These are phyloP conservation scores for Fusarium burgessii DNA, from an alignment of 2,329 filamentous ascomycete genomes.

Conservation along the genomic window DNA sequence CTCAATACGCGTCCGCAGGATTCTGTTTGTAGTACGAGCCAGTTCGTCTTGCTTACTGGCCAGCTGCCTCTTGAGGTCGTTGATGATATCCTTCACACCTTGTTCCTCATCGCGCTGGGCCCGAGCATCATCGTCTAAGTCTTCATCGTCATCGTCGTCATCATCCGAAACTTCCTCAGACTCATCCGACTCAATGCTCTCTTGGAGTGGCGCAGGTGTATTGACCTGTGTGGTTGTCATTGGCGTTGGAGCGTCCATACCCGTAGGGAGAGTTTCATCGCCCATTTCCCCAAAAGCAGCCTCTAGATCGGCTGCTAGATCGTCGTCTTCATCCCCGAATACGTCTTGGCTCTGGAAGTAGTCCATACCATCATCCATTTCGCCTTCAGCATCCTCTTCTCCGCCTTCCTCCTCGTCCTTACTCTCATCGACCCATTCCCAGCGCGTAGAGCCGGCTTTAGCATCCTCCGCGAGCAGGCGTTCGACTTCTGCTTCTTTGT, in stretches of 20 bases:
- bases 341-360: constrained; percentile 52
- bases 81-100: constrained; percentile 67
- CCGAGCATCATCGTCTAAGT: constrained; percentile 66
- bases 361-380: constrained; percentile 58
- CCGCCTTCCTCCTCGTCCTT: constrained; percentile 57
- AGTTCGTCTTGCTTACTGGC: constrained; percentile 59
- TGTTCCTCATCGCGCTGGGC: constrained; percentile 63
- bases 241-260: constrained; percentile 60
- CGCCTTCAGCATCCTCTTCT: constrained; percentile 65
- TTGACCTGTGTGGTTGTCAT: constrained; percentile 56
- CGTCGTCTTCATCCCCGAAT: constrained; percentile 57
- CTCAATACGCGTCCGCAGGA: constrained; percentile 64
- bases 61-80: constrained; percentile 64
- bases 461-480: constrained; percentile 78
- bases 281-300: constrained; percentile 61
- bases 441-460: constrained; percentile 68
- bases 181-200: constrained; percentile 58
- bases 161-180: constrained; percentile 56
- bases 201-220: constrained; percentile 60
- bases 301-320: constrained; percentile 68
- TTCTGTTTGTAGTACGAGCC: constrained; percentile 57
- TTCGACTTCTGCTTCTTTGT: constrained; percentile 84
- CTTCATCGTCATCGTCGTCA: constrained; percentile 66
- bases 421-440: constrained; percentile 72
- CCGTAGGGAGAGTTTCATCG: constrained; percentile 58